Evolutionary conservation across 1,284 basidiomycete species (phyloP), one percentile per base, ranked within the genome.

Genomic region (Coniferiporia sulphurascens): DNA sequence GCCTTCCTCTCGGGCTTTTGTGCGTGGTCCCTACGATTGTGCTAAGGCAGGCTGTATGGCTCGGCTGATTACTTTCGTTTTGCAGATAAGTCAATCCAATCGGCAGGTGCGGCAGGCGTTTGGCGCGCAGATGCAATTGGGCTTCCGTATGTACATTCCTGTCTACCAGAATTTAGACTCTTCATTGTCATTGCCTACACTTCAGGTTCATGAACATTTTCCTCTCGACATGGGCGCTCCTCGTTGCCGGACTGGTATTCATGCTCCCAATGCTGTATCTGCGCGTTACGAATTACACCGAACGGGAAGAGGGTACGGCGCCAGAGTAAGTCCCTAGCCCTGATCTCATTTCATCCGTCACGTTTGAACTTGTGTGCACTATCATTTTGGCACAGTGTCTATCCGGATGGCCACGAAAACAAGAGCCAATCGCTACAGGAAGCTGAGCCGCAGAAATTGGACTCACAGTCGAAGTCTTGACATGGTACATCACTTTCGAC

Each of bases 1-100:
- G 75, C 77, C 0, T 71, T 76, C 52, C 71, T 78, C 61, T 66
- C 74, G 21, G 76, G 77, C 0, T 75, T 78, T 44, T 77, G 76
- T 74, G 55, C 63, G 73, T 64, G 19, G 2, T n/a, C 21, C 17
- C 22, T 22, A 15, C 2, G 19, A 2, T 27, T 41, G 38, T 44
- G 7, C 27, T 27, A 27, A 10, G 15, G 35, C 3, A 43, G 12
- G 4, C 3, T 21, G 52, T 27, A 5, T 27, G 27, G 27, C 27
- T 54, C 22, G 2, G 19, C 12, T 56, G 46, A 32, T 15, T 12
- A 12, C 9, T 56, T 10, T 21, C 12, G 54, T 21, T 27, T n/a
- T 58, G 27, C 49, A 76, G 74, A 75, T 61, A 75, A 75, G 48
- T 69, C 68, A 32, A 36, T 75, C 9, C 74, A 75, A 58, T 75